A percentile compares a stretch with the other conserved stretches of the same genome.
phyloP scores from a whole-genome alignment of 2,329 filamentous ascomycete species.

The Plectosphaerella plurivora region DNA sequence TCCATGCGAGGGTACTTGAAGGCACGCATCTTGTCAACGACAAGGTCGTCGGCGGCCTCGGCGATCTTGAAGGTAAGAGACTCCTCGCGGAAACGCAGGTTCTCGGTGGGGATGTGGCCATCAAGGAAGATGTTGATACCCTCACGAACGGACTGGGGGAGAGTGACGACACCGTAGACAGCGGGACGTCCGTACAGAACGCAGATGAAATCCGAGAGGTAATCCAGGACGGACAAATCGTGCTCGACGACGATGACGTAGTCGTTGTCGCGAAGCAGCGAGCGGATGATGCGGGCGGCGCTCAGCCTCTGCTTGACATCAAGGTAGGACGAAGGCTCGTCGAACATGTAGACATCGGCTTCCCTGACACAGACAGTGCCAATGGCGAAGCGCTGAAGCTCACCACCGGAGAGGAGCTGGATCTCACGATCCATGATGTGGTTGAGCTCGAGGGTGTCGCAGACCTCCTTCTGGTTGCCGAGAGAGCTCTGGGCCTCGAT shows the following conservation, averaged over 20 bases:
- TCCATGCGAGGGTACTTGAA: constrained; percentile 88
- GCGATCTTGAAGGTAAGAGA: constrained; percentile 92
- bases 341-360: constrained; percentile 99
- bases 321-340: constrained; percentile 97
- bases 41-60: constrained; percentile 84
- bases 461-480: constrained; percentile 75
- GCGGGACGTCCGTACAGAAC: constrained; percentile 94
- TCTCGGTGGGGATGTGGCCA: constrained; percentile 96
- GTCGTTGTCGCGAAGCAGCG: constrained; percentile 80
- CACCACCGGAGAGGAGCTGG: constrained; percentile 86
- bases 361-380: constrained; percentile 93
- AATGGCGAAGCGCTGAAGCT: constrained; percentile 96
- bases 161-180: constrained; percentile 94
- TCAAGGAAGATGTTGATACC: constrained; percentile 99
- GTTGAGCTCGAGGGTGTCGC: constrained; percentile 78
- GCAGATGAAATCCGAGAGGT: constrained; percentile 97
- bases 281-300: constrained; percentile 88
- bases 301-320: constrained; percentile 99
- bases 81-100: constrained; percentile 96
- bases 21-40: constrained; percentile 76
- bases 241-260: constrained; percentile 99
- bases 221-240: constrained; percentile 97
- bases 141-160: constrained; percentile 93
- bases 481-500: constrained; percentile 73
- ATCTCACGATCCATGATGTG: constrained; percentile 93